A percentile compares a stretch with the other conserved stretches of the same genome.
Conservation (phyloP, 2,329 filamentous ascomycete genomes). For the Pyrenochaeta sp. region DNA sequence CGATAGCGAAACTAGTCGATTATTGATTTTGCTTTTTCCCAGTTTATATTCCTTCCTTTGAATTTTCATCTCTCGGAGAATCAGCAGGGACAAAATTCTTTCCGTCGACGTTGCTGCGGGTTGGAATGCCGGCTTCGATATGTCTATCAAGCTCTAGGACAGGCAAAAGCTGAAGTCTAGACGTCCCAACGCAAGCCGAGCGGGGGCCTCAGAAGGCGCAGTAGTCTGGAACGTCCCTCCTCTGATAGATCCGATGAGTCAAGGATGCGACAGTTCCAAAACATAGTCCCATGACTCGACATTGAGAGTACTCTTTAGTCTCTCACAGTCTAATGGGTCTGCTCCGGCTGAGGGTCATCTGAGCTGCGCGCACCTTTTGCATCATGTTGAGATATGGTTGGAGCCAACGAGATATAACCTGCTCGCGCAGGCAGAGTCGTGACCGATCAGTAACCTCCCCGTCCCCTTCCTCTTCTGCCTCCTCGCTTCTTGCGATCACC, state of each 20-base stretch:
- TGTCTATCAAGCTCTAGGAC: too few species aligned
- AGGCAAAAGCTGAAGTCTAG: too few species aligned
- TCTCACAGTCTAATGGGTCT: neutral
- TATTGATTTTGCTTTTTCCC: neutral
- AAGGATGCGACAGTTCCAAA: neutral
- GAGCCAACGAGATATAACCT: neutral
- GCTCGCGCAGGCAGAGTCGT: neutral
- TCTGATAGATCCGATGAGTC: neutral
- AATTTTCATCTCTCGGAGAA: neutral
- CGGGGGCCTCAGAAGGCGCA: too few species aligned
- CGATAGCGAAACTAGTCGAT: neutral
- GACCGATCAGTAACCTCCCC: constrained; percentile 28
- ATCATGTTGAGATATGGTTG: neutral
- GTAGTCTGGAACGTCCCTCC: too few species aligned
- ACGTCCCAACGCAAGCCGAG: too few species aligned
- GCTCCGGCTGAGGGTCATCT: neutral
- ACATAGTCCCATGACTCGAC: neutral
- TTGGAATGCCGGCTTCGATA: too few species aligned
- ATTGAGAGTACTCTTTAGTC: neutral
- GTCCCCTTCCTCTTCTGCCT: constrained; percentile 35
- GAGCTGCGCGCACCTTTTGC: neutral
- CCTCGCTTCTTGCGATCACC: constrained; percentile 42
- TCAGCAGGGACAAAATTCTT: too few species aligned
- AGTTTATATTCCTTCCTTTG: neutral
- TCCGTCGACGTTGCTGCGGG: too few species aligned